phyloP scores from a whole-genome alignment of 2,329 filamentous ascomycete species.

The Erysiphe neolycopersici region DNA sequence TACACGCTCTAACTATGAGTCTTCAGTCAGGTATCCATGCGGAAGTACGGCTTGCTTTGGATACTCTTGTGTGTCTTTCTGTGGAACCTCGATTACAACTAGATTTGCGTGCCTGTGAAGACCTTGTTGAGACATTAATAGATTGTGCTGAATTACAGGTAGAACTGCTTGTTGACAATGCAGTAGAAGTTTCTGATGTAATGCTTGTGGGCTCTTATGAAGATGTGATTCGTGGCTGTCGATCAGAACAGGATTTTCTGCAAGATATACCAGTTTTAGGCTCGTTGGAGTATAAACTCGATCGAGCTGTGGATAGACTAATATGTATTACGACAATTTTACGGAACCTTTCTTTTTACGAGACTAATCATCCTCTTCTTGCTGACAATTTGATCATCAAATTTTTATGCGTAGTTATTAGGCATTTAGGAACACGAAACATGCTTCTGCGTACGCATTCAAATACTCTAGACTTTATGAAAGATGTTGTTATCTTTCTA shows the following conservation, averaged over 20 bases:
- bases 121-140: slow-evolving; percentile 63
- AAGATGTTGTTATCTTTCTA: slow-evolving; percentile 68
- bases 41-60: slow-evolving; percentile 73
- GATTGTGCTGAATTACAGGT: slow-evolving; percentile 81
- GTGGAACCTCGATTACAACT: slow-evolving; percentile 33
- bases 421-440: slow-evolving; percentile 68
- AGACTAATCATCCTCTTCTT: slow-evolving; percentile 47
- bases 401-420: slow-evolving; percentile 59
- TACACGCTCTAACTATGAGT: slow-evolving; percentile 69
- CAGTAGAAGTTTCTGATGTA: slow-evolving; percentile 64
- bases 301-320: slow-evolving; percentile 62
- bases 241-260: slow-evolving; percentile 42
- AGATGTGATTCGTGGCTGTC: slow-evolving; percentile 57
- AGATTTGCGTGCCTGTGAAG: slow-evolving; percentile 50
- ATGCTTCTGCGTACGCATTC: slow-evolving; percentile 57
- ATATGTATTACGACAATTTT: slow-evolving; percentile 82
- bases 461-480: slow-evolving; percentile 92
- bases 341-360: slow-evolving; percentile 72
- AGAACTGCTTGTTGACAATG: slow-evolving; percentile 59
- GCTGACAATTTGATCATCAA: slow-evolving; percentile 56
- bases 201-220: slow-evolving; percentile 68
- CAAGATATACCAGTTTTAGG: slow-evolving; percentile 51
- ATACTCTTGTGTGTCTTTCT: slow-evolving; percentile 45
- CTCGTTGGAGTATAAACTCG: slow-evolving; percentile 51
- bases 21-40: slow-evolving; percentile 71